Base-by-base conservation (phyloP, 2,329 filamentous ascomycete genomes). In the Ciborinia camelliae region DNA sequence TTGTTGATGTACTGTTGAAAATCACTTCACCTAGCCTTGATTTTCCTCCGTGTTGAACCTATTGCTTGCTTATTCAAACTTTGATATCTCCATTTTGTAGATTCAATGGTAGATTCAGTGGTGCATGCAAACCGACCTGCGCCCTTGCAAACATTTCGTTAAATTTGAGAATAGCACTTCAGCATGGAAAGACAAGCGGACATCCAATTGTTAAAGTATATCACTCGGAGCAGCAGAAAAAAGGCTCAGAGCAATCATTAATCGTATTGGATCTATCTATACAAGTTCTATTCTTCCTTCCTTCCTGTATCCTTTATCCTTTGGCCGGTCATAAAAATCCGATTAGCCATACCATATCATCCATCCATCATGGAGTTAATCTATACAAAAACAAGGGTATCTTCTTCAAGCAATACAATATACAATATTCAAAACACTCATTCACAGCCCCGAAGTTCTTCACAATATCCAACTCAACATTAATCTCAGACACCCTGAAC, bases 311-410 rank as follows among this genome's bases (percentile, higher is more conserved):
- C 39, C 54, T 20, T 39, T 45, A 32, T 47, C 39, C n/a, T 35
- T 30, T 32, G n/a, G 43, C 28, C 14, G 15, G 28, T 30, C 41
- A 26, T 20, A 3, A 28, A 28, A 26, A 47, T 35, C 28, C 30
- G n/a, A 47, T 32, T 12, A 35, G 32, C 51, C 51, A 39, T 50
- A 54, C 6, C 48, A 47, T 30, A 26, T 54, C n/a, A n/a, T n/a
- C n/a, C n/a, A n/a, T n/a, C n/a, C n/a, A n/a, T n/a, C 14, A 39
- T 20, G 20, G 4, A 50, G 15, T 14, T 37, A 50, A 30, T 39
- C 26, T 32, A 58, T 58, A 50, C 52, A 48, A 48, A 54, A 43
- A 51, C 47, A 51, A 14, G 54, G 62, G 62, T 64, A 64, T 64
- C 54, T 48, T 37, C 14, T 48, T 15, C 45, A 39, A 51, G 20